Base-by-base conservation (phyloP, 2,329 filamentous ascomycete species). In the Fusarium illudens region DNA sequence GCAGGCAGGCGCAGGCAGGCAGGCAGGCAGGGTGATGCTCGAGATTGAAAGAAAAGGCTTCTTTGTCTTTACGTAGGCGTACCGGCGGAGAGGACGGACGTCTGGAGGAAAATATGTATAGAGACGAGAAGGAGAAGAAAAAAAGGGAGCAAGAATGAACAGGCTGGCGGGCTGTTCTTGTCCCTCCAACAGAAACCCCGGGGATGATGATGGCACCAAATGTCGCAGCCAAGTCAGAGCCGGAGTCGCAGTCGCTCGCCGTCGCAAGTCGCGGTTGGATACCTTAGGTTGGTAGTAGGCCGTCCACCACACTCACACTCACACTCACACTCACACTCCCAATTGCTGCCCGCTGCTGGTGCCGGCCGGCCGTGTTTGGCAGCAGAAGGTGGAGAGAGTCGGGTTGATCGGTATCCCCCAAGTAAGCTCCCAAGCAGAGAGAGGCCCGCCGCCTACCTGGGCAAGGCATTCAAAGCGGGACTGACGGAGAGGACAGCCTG, bases 391-490 rank as follows among this genome's bases (percentile, higher is more conserved):
- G 62, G 63, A 65, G 57, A 65, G 62, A 37, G 34, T 54, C 52
- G 37, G 56, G 61, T 56, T 62, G 33, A 49, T 62, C 49, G 46
- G 51, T 60, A 52, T 39, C 55, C 62, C 53, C 39, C 57, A 52
- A 57, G 51, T 60, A 65, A 65, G 46, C 56, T 65, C 61, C 44
- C 62, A 39, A 49, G 27, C 50, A 56, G 42, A 46, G 42, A 46
- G 42, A 46, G 44, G 46, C 29, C 62, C 56, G 61, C 50, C 56
- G 46, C 22, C 62, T 51, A 56, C 48, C 44, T 46, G 56, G 60
- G 59, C 20, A 53, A 25, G 51, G 48, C 52, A 66, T 66, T 68
- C 46, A 56, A 53, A 49, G 66, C 62, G 58, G 62, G 65, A 61
- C 34, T 65, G 39, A 59, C 36, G 20, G 33, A 36, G 19, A 53